Conservation (phyloP, 1,284 basidiomycete species). For the Veloboletus limbatus region DNA sequence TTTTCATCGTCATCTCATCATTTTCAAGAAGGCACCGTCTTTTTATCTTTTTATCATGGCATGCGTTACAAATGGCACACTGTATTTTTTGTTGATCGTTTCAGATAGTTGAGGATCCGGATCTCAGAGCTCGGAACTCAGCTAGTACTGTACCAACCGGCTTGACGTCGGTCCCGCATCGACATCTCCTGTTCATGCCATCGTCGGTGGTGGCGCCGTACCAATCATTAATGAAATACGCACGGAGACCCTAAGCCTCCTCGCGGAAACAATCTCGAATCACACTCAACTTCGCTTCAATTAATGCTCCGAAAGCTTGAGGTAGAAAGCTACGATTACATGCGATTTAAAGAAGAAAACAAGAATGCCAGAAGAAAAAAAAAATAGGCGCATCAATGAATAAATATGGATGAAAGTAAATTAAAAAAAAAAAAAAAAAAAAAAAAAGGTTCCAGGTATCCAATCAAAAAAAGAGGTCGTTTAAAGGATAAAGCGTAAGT, state of each 20-base stretch:
- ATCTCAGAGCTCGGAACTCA: too few relatives aligned
- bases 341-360: too few relatives aligned
- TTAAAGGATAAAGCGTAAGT: constrained; percentile 13
- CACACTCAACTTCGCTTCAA: neutral
- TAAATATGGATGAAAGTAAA: constrained; percentile 20
- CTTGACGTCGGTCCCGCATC: neutral
- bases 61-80: neutral
- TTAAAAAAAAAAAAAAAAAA: constrained; percentile 4
- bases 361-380: constrained; percentile 12
- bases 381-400: constrained; percentile 16
- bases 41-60: neutral
- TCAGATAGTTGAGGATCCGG: neutral
- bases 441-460: constrained; percentile 7
- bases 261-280: neutral
- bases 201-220: too few relatives aligned
- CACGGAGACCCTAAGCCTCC: too few relatives aligned
- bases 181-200: neutral
- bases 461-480: neutral
- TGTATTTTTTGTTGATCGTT: neutral
- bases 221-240: too few relatives aligned
- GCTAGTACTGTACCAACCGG: too few relatives aligned
- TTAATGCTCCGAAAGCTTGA: neutral
- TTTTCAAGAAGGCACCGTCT: neutral
- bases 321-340: constrained; percentile 7
- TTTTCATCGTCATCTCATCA: neutral